Percentiles rank a stretch among this genome's conserved stretches.
Evolutionary conservation across 2,329 filamentous ascomycete genomes (phyloP).

Genomic region (Gnomoniopsis smithogilvyi): DNA sequence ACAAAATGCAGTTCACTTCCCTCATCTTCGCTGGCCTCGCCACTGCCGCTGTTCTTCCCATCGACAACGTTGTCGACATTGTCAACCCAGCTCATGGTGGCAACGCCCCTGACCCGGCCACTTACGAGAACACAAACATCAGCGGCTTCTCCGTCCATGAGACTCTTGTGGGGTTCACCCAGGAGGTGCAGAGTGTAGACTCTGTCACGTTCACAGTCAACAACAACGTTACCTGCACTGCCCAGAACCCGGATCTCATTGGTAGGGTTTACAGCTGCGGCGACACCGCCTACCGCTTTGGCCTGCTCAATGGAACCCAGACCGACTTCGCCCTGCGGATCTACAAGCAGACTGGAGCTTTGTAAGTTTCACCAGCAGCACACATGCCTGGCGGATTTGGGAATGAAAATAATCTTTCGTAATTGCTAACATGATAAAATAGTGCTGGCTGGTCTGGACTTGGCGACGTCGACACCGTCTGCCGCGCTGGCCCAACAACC

Average conservation of each 20-base stretch:
- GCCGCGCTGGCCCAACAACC: background rate
- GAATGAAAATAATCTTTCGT: background rate
- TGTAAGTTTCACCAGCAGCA: background rate
- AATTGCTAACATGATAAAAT: background rate
- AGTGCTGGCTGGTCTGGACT: background rate
- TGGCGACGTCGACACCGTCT: background rate
- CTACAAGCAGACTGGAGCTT: background rate
- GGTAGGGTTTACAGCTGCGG: background rate
- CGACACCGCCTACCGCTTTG: background rate
- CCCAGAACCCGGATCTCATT: background rate
- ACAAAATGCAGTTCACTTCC: slow-evolving; percentile 5
- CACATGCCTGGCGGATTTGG: background rate
- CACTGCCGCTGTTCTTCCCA: background rate
- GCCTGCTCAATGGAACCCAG: slow-evolving; percentile 1
- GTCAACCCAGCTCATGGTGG: background rate
- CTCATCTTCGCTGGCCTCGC: background rate
- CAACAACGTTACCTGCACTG: background rate
- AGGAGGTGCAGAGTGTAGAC: background rate
- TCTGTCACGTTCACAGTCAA: background rate
- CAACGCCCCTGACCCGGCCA: background rate
- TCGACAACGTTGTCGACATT: background rate
- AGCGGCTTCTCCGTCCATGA: background rate
- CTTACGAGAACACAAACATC: background rate
- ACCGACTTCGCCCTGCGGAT: background rate
- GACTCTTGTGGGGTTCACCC: background rate